phyloP scores from a whole-genome alignment of 73 alveolate species.

The Paramecium sexaurelia region DNA sequence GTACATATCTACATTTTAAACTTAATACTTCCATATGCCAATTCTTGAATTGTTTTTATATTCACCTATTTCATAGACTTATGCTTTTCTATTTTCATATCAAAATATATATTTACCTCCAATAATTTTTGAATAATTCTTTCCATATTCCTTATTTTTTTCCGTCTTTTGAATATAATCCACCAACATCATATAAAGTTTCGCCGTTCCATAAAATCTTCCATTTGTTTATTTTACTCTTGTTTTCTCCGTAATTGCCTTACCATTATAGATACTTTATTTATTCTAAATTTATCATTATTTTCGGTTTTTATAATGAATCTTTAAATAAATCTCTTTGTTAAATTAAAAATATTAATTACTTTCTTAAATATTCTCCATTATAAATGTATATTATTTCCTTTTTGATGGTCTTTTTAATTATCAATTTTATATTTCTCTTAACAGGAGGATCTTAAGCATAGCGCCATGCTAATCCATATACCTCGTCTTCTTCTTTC shows the following conservation, averaged over 20 bases:
- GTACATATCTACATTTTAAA: no score
- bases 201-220: neutral
- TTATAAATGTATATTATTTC: no score
- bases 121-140: neutral
- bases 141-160: neutral
- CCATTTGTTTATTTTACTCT: neutral
- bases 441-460: no score
- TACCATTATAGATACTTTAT: neutral
- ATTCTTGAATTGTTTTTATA: no score
- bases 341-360: no score
- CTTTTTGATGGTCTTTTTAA: no score
- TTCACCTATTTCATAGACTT: neutral
- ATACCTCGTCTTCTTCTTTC: no score
- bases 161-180: neutral
- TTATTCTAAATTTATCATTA: neutral
- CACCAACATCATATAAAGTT: neutral
- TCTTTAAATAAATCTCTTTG: no score
- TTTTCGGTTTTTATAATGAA: no score
- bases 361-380: no score
- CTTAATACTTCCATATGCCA: neutral
- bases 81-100: neutral
- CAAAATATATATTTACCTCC: neutral
- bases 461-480: no score
- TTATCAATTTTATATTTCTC: no score
- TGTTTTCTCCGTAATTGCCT: neutral